phyloP scores from a whole-genome alignment of 306 rosid genomes.

The Quillaja saponaria region DNA sequence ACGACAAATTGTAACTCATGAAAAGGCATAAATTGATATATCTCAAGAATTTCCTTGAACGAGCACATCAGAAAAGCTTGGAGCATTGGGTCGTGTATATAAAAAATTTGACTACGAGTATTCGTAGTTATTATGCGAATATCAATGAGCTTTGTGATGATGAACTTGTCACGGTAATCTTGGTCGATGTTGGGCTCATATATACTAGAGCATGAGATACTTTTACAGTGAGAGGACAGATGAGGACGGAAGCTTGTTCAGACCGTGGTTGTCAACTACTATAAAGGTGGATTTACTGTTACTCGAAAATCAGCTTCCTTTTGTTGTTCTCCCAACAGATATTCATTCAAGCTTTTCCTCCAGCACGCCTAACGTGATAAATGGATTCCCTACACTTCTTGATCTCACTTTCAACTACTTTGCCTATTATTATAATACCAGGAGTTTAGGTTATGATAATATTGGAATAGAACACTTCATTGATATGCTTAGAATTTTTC shows the following conservation, averaged over 20 bases:
- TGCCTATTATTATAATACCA: rapidly evolving
- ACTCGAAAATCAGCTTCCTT: conserved; percentile 27
- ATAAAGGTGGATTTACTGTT: not conserved
- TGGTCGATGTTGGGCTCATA: conserved; percentile 7
- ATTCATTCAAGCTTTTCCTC: not conserved
- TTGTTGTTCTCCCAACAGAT: conserved; percentile 3
- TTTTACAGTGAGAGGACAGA: too few relatives aligned
- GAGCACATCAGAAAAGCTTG: not conserved
- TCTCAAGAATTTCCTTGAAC: too few relatives aligned
- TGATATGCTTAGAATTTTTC: conserved; percentile 6
- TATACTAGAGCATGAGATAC: not conserved
- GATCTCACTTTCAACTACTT: not conserved
- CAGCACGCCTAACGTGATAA: rapidly evolving
- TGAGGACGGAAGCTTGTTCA: not conserved
- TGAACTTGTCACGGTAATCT: not conserved
- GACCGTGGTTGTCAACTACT: not conserved
- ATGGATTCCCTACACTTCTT: not conserved
- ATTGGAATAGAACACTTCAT: not conserved
- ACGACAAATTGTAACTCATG: too few relatives aligned
- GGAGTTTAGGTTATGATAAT: too few relatives aligned
- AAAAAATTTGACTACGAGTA: not conserved
- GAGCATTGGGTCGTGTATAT: not conserved
- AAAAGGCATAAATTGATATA: too few relatives aligned
- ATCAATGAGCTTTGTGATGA: not conserved
- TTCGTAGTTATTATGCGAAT: not conserved